Conservation (phyloP, 1,284 basidiomycete species). For the Pascua guehoae region DNA sequence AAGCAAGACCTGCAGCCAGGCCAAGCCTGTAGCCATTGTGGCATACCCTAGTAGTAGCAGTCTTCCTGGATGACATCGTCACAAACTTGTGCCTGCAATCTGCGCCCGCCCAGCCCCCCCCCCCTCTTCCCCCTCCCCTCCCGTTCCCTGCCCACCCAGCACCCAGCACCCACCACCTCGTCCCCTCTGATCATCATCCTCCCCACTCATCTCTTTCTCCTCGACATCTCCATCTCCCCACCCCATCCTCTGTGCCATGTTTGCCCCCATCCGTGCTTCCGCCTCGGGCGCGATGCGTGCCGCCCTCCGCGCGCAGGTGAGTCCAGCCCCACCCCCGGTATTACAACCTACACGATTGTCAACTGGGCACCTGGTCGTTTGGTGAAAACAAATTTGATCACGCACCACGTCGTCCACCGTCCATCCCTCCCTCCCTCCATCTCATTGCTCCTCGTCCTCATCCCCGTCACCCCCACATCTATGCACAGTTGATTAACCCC, state of each 20-base stretch:
- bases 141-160: no score
- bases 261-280: slow-evolving; percentile 33
- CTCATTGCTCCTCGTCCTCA: not conserved
- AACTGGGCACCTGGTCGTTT: not conserved
- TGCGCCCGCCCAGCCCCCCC: not conserved
- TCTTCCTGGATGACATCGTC: not conserved
- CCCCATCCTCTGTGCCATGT: slow-evolving; percentile 21
- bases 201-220: slow-evolving; percentile 3
- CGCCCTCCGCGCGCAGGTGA: slow-evolving; percentile 19
- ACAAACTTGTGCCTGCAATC: not conserved
- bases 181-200: not conserved
- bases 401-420: slow-evolving; percentile 7
- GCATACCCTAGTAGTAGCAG: no score
- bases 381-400: slow-evolving; percentile 15
- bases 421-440: not conserved
- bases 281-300: slow-evolving; percentile 27
- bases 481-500: slow-evolving; percentile 11
- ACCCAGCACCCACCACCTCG: not conserved
- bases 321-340: slow-evolving; percentile 4
- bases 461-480: not conserved
- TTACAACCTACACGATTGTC: not conserved
- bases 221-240: slow-evolving; percentile 1
- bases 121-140: not conserved
- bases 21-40: no score
- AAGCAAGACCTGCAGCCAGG: no score